Conservation (phyloP, 2,329 filamentous ascomycete genomes). For the Alternaria sp. region DNA sequence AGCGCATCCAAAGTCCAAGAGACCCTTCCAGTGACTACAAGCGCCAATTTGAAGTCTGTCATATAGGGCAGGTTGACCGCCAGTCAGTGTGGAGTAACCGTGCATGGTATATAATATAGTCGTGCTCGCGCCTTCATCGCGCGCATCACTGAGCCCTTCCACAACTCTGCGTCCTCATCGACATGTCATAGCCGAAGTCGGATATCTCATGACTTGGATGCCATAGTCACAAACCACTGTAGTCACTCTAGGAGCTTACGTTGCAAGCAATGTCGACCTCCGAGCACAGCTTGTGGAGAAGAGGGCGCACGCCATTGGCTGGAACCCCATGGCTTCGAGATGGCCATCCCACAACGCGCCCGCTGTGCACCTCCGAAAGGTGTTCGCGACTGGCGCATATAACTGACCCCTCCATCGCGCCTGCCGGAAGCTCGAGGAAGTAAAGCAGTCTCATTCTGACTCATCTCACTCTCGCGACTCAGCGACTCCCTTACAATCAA, state of each 20-base stretch:
- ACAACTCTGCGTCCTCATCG: not conserved
- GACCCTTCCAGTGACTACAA: conserved; percentile 25
- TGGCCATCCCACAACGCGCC: conserved; percentile 29
- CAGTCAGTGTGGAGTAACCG: conserved; percentile 26
- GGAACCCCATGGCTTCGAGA: conserved; percentile 18
- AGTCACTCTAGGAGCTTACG: conserved; percentile 13
- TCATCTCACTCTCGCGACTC: conserved; percentile 10
- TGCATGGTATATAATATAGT: conserved; percentile 23
- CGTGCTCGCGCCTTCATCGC: not conserved
- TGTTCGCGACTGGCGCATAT: conserved; percentile 11
- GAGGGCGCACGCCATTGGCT: conserved; percentile 33
- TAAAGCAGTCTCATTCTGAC: conserved; percentile 23
- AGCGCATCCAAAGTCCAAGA: not conserved
- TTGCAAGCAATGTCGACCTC: conserved; percentile 27
- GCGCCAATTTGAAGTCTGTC: conserved; percentile 15
- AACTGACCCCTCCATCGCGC: conserved; percentile 16
- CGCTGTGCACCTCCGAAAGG: conserved; percentile 15
- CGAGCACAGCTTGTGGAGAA: conserved; percentile 34
- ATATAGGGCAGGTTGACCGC: conserved; percentile 28
- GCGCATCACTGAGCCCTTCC: conserved; percentile 8
- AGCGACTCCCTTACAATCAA: conserved; percentile 21
- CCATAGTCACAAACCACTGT: conserved; percentile 7
- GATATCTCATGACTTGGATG: conserved; percentile 1
- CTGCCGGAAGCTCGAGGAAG: conserved; percentile 13
- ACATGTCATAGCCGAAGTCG: not conserved